These are phyloP conservation scores for Talaromyces sp. DNA, from an alignment of 2,329 filamentous ascomycete genomes.

Conservation along the genomic window DNA sequence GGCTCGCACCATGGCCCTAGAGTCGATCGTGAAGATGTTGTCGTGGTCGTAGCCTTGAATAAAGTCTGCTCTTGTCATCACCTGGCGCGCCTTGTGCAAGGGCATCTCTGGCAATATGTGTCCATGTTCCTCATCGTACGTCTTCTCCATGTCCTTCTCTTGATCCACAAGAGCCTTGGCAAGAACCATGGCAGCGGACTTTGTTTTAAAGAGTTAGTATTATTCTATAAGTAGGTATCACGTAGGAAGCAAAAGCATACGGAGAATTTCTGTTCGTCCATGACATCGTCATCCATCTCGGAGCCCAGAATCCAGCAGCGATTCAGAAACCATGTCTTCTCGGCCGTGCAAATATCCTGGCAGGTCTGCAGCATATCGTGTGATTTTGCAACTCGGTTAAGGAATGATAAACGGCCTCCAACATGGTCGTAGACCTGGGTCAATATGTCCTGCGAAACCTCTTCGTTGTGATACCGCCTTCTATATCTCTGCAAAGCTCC, in stretches of 20 bases:
- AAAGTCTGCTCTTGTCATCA: constrained; percentile 96
- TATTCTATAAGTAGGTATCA: neutral
- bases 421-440: constrained; percentile 80
- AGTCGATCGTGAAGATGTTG: constrained; percentile 94
- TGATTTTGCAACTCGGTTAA: constrained; percentile 87
- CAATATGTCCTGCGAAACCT: constrained; percentile 49
- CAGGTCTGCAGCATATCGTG: constrained; percentile 75
- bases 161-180: constrained; percentile 85
- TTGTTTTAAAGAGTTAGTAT: constrained; percentile 1
- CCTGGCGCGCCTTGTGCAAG: constrained; percentile 77
- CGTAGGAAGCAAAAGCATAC: constrained; percentile 47
- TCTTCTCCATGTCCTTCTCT: constrained; percentile 59
- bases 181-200: constrained; percentile 89
- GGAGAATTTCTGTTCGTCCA: constrained; percentile 96
- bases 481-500: constrained; percentile 74
- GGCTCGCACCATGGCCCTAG: constrained; percentile 77
- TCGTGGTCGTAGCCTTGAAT: constrained; percentile 87
- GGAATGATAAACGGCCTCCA: constrained; percentile 80
- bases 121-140: constrained; percentile 62
- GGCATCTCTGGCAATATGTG: constrained; percentile 77
- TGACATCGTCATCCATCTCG: constrained; percentile 92
- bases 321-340: constrained; percentile 76
- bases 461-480: constrained; percentile 68
- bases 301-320: constrained; percentile 71
- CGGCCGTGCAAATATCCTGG: constrained; percentile 63